A percentile compares a stretch with the other conserved stretches of the same genome.
Conservation (phyloP, 164 flowering plant genomes). For the Magnolia kwangsiensis region DNA sequence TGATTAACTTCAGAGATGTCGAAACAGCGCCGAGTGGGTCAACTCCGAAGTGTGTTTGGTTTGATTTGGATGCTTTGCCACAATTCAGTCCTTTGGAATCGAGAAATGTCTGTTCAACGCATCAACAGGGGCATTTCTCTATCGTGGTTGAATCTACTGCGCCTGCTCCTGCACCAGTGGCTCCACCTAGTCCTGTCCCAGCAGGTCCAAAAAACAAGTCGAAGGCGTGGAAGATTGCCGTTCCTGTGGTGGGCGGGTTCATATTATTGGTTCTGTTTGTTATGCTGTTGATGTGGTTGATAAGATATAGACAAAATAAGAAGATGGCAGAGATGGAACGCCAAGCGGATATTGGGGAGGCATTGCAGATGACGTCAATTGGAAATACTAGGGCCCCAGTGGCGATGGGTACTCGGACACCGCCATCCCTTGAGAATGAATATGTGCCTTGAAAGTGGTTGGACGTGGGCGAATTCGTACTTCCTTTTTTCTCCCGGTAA, state of each 20-base stretch:
- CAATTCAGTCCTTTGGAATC: constrained; percentile 41
- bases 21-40: constrained; percentile 34
- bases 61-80: constrained; percentile 51
- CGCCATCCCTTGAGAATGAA: constrained; percentile 28
- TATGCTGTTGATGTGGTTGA: constrained; percentile 34
- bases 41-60: constrained; percentile 51
- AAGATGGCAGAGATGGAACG: constrained; percentile 66
- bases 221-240: constrained; percentile 58
- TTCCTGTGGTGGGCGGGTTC: constrained; percentile 58
- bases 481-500: not conserved
- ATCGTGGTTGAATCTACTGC: constrained; percentile 53
- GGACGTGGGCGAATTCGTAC: not conserved
- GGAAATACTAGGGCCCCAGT: constrained; percentile 27
- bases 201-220: constrained; percentile 14
- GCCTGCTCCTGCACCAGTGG: constrained; percentile 38
- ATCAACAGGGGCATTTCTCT: constrained; percentile 71
- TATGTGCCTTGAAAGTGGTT: constrained; percentile 20
- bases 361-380: constrained; percentile 23
- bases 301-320: constrained; percentile 36
- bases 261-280: constrained; percentile 35
- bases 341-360: constrained; percentile 67
- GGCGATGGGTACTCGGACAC: constrained; percentile 34
- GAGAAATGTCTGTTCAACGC: constrained; percentile 44
- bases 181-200: constrained; percentile 12
- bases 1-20: constrained; percentile 36